Base-by-base conservation (phyloP, 129 eudicot genomes). In the Gnaphalium uliginosum region DNA sequence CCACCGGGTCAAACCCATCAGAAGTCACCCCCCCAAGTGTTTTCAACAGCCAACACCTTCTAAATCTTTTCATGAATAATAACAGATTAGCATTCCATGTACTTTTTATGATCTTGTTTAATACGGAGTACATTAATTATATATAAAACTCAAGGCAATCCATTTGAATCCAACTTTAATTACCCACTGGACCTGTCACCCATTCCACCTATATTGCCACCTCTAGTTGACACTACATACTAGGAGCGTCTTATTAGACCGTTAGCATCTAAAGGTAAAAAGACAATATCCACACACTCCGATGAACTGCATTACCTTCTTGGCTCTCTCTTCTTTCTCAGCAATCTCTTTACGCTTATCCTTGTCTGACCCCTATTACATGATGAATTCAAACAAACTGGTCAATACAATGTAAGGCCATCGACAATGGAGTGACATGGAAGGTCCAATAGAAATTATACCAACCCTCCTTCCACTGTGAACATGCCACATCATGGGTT, bases 251-350 rank as follows among this genome's bases (percentile, higher is more conserved):
- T 30, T 66, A 11, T 19, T n/a, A 18, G 26, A n/a, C 71, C 69
- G 4, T 30, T 30, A 17, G 33, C 8, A 25, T 53, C 32, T 8
- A 21, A 3, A 39, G 18, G 26, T 65, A 75, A 64, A 18, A 18
- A 8, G 14, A 51, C 19, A 65, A 76, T 24, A 76, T 25, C 37
- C 66, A 50, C 54, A 33, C 15, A 46, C 26, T 33, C 11, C 9
- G 19, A 43, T 26, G 63, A 60, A 18, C 37, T 35, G 71, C 7
- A 51, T 37, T 85, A 93, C 98, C 98, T 93, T 93, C 81, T 88
- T 90, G 56, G 92, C 90, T 72, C 79, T 88, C 84, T 92, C 97
- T 81, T 93, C 98, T 81, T 85, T 93, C 77, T 93, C 98, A 37
- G 89, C 74, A 67, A 79, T 84, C 69, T 93, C 98, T 74, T 88